Conservation (phyloP, 2,329 filamentous ascomycete species). For the Zymoseptoria passerinii region DNA sequence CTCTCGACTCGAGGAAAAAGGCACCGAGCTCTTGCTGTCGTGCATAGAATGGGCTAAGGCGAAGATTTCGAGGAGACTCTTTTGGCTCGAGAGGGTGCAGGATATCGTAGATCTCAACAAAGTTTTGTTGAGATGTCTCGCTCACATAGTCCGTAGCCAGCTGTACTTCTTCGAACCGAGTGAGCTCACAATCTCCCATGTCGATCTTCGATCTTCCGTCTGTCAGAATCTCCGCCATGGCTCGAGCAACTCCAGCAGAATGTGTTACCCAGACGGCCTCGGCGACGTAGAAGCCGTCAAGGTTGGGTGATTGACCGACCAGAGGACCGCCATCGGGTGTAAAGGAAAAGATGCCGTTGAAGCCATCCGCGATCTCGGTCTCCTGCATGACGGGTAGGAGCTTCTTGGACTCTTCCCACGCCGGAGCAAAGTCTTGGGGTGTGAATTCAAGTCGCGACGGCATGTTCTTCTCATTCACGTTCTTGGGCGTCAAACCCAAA, state of each 20-base stretch:
- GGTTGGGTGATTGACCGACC: conserved; percentile 48
- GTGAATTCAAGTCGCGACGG: conserved; percentile 56
- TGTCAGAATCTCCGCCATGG: conserved; percentile 52
- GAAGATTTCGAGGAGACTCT: conserved; percentile 50
- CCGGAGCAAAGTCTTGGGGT: conserved; percentile 50
- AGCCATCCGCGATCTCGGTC: conserved; percentile 49
- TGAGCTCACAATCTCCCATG: conserved; percentile 51
- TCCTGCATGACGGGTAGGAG: conserved; percentile 47
- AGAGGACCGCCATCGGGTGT: conserved; percentile 56
- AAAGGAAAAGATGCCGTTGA: conserved; percentile 60
- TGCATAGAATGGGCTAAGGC: conserved; percentile 50
- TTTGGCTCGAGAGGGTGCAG: conserved; percentile 53
- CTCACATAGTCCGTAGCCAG: conserved; percentile 47
- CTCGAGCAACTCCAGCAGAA: conserved; percentile 54
- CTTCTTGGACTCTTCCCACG: conserved; percentile 49
- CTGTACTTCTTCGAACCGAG: conserved; percentile 55
- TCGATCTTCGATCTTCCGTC: conserved; percentile 49
- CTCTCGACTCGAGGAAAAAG: conserved; percentile 51
- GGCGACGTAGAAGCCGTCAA: conserved; percentile 56
- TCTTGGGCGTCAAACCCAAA: conserved; percentile 44
- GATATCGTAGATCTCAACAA: conserved; percentile 58
- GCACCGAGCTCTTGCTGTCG: conserved; percentile 49
- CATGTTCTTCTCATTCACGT: conserved; percentile 54
- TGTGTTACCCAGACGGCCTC: conserved; percentile 62
- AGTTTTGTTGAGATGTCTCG: conserved; percentile 54